Evolutionary conservation across 768 basidiomycete genomes (phyloP).

Genomic region (Lanmaoa pseudosensibilis): DNA sequence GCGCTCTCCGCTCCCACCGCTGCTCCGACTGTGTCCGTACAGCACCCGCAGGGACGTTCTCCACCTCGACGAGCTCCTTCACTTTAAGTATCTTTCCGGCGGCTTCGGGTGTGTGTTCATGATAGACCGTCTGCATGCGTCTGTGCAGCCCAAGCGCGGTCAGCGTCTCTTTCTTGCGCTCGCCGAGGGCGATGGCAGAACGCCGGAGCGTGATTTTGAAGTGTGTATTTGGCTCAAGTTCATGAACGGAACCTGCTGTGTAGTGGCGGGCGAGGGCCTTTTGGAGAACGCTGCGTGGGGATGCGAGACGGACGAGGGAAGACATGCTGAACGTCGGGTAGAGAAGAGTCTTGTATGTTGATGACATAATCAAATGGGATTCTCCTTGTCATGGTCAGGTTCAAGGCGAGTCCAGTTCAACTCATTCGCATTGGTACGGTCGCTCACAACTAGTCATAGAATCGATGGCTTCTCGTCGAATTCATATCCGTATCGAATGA

Average conservation of each 20-base stretch:
- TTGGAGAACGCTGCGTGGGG: conserved; percentile 10
- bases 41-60: conserved; percentile 70
- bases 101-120: conserved; percentile 65
- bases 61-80: conserved; percentile 88
- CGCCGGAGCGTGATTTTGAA: conserved; percentile 88
- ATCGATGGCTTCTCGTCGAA: conserved; percentile 87
- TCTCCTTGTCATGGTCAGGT: conserved; percentile 56
- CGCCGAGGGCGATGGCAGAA: conserved; percentile 81
- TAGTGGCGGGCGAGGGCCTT: conserved; percentile 12
- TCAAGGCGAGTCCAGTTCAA: conserved; percentile 48
- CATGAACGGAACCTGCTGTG: not conserved
- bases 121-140: conserved; percentile 83
- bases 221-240: conserved; percentile 54
- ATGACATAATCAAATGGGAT: conserved; percentile 13
- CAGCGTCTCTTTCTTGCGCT: conserved; percentile 69
- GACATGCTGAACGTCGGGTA: conserved; percentile 10
- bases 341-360: not conserved
- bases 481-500: conserved; percentile 52
- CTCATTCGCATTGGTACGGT: not conserved
- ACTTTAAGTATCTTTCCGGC: conserved; percentile 86
- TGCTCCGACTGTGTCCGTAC: conserved; percentile 74
- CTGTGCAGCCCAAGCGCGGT: conserved; percentile 81
- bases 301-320: conserved; percentile 2
- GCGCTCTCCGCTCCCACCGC: conserved; percentile 62
- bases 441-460: conserved; percentile 42